phyloP scores from a whole-genome alignment of 2,329 filamentous ascomycete species.

The Fusarium xyrophilum region DNA sequence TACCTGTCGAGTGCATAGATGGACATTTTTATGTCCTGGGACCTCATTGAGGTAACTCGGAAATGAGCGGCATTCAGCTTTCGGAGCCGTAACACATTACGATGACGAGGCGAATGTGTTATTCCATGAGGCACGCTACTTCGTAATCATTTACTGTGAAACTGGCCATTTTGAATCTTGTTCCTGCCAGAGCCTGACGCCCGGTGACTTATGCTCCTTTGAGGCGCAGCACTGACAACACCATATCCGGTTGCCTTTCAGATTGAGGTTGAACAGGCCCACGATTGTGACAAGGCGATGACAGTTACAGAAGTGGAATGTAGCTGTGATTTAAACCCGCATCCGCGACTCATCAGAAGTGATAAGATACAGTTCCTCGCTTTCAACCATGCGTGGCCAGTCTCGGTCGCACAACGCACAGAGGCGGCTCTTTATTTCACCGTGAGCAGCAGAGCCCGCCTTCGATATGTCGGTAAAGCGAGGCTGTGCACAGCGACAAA shows the following conservation, averaged over 20 bases:
- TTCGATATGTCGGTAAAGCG: not conserved
- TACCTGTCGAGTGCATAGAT: not conserved
- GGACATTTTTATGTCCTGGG: conserved; percentile 20
- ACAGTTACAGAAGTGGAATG: not conserved
- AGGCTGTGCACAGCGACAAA: conserved; percentile 16
- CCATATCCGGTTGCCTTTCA: conserved; percentile 5
- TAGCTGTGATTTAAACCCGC: conserved; percentile 12
- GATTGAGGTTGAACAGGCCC: conserved; percentile 15
- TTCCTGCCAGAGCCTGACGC: conserved; percentile 12
- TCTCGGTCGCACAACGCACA: conserved; percentile 14
- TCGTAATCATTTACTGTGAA: not conserved
- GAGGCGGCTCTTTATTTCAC: conserved; percentile 13
- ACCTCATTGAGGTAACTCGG: not conserved
- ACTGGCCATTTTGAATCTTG: not conserved
- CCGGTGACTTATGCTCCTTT: conserved; percentile 5
- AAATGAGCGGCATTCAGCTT: not conserved
- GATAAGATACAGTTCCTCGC: conserved; percentile 1
- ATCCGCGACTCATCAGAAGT: not conserved
- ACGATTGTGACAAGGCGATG: not conserved
- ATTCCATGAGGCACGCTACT: not conserved
- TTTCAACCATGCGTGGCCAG: conserved; percentile 22
- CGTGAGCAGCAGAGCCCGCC: conserved; percentile 18
- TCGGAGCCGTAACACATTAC: conserved; percentile 1
- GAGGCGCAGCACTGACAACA: conserved; percentile 21
- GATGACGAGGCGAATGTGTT: conserved; percentile 3